Base-by-base conservation (phyloP, 2,329 filamentous ascomycete genomes). In the Colletotrichum camelliae region DNA sequence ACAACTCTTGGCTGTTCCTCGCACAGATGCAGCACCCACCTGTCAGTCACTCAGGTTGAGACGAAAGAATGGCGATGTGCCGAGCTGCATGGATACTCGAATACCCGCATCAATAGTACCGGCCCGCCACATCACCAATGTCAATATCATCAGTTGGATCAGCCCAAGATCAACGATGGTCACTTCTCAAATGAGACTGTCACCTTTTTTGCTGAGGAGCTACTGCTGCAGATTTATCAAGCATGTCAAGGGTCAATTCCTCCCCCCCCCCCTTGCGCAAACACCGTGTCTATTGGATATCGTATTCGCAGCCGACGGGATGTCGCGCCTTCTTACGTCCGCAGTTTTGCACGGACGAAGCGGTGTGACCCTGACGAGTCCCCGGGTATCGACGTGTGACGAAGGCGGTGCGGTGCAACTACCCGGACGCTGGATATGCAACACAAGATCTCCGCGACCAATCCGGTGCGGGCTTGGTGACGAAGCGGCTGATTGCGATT, bases 301-400 rank as follows among this genome's bases (percentile, higher is more conserved):
- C 18, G 27, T 66, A 31, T 52, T 31, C 39, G 39, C 29, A 7
- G 35, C 18, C 21, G 13, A 52, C 39, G 16, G 15, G 64, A 35
- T 16, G 27, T 43, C 33, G 27, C 43, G 43, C 33, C 33, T 65
- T 15, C 13, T 37, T 29, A 37, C 35, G 16, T 27, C n/a, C 43
- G n/a, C n/a, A 24, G 13, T 5, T 24, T 33, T 62, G 37, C 62
- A 48, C 62, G 2, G 37, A 43, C 18, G 18, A 37, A 29, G 43
- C 64, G 43, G 64, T 67, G 64, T 35, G 64, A 67, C 64, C 18
- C 13, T 39, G n/a, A 55, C 24, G 16, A 43, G 43, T 55, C 64
- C n/a, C 31, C 43, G 64, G 43, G 64, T 67, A 67, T 67, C 64
- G 39, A 67, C 64, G 43, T 67, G 64, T 67, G 64, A 67, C 64